A percentile compares a stretch with the other conserved stretches of the same genome.
phyloP scores from a whole-genome alignment of 179 eudicot species.

The Patellifolia procumbens region DNA sequence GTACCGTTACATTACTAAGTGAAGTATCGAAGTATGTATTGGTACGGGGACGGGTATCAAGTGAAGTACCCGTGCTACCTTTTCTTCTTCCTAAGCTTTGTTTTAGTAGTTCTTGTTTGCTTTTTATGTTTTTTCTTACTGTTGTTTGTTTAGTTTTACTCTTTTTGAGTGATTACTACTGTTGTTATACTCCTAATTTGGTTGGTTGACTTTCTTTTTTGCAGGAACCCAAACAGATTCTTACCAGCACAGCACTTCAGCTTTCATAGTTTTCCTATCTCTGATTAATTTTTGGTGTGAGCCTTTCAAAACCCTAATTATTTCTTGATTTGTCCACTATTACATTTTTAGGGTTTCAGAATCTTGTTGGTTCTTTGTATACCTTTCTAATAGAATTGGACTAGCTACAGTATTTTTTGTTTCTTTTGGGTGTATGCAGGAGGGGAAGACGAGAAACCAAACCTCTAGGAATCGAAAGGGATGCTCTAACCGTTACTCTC shows the following conservation, averaged over 20 bases:
- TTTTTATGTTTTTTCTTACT: not conserved
- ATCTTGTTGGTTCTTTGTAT: no score
- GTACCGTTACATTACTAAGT: no score
- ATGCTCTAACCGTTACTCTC: no score
- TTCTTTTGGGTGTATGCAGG: no score
- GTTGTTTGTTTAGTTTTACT: not conserved
- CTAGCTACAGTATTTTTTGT: not conserved
- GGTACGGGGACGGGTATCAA: no score
- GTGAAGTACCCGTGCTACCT: no score
- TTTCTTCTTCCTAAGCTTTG: not conserved
- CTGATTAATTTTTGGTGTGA: not conserved
- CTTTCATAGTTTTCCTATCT: not conserved
- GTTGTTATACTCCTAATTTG: not conserved
- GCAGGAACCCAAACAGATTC: not conserved
- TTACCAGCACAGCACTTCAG: not conserved
- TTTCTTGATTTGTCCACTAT: not conserved
- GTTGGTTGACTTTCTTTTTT: slow-evolving; percentile 14
- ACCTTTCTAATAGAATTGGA: not conserved
- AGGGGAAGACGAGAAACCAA: no score
- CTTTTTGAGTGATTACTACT: not conserved
- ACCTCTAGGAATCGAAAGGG: no score
- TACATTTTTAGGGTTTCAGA: not conserved
- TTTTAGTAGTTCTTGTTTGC: not conserved
- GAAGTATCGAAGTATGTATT: no score
- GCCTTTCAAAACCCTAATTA: slow-evolving; percentile 8